Evolutionary conservation across 2,329 filamentous ascomycete species (phyloP).

Genomic region (Fusarium burgessii): DNA sequence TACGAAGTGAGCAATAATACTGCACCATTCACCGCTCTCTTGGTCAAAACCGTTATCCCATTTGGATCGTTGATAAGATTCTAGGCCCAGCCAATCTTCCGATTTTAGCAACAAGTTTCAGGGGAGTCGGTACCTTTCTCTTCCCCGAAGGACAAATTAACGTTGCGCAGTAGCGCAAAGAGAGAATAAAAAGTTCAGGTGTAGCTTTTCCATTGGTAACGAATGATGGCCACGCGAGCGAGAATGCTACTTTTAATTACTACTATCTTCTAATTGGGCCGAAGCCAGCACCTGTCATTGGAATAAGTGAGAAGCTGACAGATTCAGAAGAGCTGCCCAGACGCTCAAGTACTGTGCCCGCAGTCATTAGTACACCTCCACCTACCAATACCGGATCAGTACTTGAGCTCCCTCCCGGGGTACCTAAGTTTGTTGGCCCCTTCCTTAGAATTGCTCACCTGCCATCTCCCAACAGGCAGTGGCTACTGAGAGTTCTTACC

Average conservation of each 20-base stretch:
- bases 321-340: slow-evolving; percentile 13
- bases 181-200: slow-evolving; percentile 9
- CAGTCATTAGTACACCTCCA: slow-evolving; percentile 24
- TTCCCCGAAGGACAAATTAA: slow-evolving; percentile 4
- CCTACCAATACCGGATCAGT: background rate
- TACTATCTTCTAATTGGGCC: slow-evolving; percentile 30
- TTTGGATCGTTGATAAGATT: slow-evolving; percentile 11
- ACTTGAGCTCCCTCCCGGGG: slow-evolving; percentile 30
- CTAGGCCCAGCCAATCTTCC: slow-evolving; percentile 14
- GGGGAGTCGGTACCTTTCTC: slow-evolving; percentile 13
- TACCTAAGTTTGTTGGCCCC: slow-evolving; percentile 18
- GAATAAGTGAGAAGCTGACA: slow-evolving; percentile 29
- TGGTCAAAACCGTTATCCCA: slow-evolving; percentile 2
- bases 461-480: slow-evolving; percentile 31
- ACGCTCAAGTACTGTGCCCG: slow-evolving; percentile 18
- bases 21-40: slow-evolving; percentile 29
- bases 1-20: slow-evolving; percentile 12
- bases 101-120: slow-evolving; percentile 23
- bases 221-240: slow-evolving; percentile 31
- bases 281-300: slow-evolving; percentile 5
- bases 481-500: slow-evolving; percentile 31
- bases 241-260: slow-evolving; percentile 16
- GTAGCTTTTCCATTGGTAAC: background rate
- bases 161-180: slow-evolving; percentile 13
- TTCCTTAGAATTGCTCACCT: slow-evolving; percentile 24